Evolutionary conservation across 768 basidiomycete genomes (phyloP), one percentile per base, ranked within the genome.

Genomic region (Phylloporus sp.): DNA sequence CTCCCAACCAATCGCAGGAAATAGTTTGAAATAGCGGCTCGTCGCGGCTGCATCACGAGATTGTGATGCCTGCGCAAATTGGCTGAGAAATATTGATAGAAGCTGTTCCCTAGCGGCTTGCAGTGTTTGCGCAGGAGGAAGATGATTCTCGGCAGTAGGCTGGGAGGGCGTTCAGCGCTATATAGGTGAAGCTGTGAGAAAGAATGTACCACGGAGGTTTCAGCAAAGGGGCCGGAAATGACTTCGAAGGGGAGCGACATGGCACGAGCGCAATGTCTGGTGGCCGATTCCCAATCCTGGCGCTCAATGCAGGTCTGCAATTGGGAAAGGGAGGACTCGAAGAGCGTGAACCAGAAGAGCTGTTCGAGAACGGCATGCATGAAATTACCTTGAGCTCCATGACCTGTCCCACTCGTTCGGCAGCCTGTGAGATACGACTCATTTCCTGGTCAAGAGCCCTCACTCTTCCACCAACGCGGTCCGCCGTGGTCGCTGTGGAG

Each of bases 211-310:
- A 99, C 92, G 1, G 86, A 84, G 9, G 74, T 77, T 62, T 87
- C 90, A 7, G 95, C 90, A 59, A 96, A 98, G 4, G 79, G 75
- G 4, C 91, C 90, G 22, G 81, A 78, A 23, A 88, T 80, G 29
- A 99, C 83, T 34, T 85, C 80, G 7, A 69, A 59, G 2, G 93
- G 86, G 13, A 96, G 71, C 0, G 85, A 73, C 87, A 95, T 94
- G 3, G 93, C 95, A 18, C 91, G 75, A 26, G 89, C 82, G 66
- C 94, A 95, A 59, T 91, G 86, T 48, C 91, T 77, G 1, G 93
- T 83, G 4, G 96, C 96, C 3, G 88, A 80, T 64, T 99, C 96
- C 96, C 96, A 99, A 59, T 98, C 96, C 54, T 88, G 80, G 36
- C 71, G 72, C 24, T 86, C 83, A 24, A 97, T 93, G 13, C 80